Percentiles rank a stretch among this genome's conserved stretches.
phyloP scores from a whole-genome alignment of 202 grass and related monocot genomes.

The Dendrocalamus latiflorus region DNA sequence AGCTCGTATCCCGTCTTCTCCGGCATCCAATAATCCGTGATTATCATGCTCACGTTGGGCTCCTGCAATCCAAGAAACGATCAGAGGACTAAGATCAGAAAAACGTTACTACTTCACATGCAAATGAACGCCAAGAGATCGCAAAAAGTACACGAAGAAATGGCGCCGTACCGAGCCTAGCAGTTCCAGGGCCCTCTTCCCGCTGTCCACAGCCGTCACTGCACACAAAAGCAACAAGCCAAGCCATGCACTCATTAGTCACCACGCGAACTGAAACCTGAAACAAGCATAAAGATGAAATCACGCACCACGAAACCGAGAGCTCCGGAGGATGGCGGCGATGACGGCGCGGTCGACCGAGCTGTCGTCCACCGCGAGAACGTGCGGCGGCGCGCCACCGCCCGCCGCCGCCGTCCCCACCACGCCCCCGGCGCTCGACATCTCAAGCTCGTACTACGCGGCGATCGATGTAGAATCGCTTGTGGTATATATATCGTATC shows the following conservation, averaged over 20 bases:
- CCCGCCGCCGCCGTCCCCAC: too few species aligned
- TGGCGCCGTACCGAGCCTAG: conserved; percentile 33
- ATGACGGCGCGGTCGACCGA: conserved; percentile 75
- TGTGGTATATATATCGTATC: background rate
- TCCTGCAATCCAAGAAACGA: conserved; percentile 12
- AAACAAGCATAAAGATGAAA: too few species aligned
- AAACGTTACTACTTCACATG: background rate
- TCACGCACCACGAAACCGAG: conserved; percentile 48
- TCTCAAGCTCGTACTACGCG: background rate
- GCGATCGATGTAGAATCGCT: background rate
- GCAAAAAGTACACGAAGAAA: background rate
- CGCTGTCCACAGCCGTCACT: conserved; percentile 78
- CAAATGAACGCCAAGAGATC: background rate
- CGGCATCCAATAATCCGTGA: conserved; percentile 86
- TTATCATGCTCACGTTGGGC: conserved; percentile 66
- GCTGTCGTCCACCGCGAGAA: conserved; percentile 71
- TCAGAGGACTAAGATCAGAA: too few species aligned
- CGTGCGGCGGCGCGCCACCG: conserved; percentile 21
- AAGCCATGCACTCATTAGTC: background rate
- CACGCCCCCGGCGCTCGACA: conserved; percentile 26
- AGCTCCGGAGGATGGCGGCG: conserved; percentile 56
- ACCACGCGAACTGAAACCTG: too few species aligned
- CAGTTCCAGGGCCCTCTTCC: conserved; percentile 67
- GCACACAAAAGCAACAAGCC: background rate
- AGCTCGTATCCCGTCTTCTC: conserved; percentile 85